These are phyloP conservation scores for Macrolepiota fuliginosa DNA, from an alignment of 768 basidiomycete species.

Conservation along the genomic window DNA sequence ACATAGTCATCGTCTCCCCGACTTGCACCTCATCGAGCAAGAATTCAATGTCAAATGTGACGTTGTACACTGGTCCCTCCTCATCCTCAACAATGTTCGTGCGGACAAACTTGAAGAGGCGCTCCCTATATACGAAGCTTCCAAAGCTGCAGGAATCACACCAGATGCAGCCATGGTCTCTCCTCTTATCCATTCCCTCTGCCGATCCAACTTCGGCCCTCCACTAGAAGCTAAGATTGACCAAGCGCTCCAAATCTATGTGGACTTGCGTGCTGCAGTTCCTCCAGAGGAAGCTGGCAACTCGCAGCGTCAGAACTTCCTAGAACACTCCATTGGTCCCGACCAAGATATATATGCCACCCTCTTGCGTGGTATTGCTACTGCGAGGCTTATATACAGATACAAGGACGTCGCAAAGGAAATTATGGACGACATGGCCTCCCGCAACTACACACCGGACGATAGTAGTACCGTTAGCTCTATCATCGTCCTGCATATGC, in stretches of 20 bases:
- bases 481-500: slow-evolving; percentile 66
- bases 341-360: slow-evolving; percentile 53
- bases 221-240: slow-evolving; percentile 41
- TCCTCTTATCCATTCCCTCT: slow-evolving; percentile 54
- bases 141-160: slow-evolving; percentile 38
- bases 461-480: slow-evolving; percentile 46
- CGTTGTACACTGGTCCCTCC: slow-evolving; percentile 48
- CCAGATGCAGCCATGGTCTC: slow-evolving; percentile 51
- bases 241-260: slow-evolving; percentile 52
- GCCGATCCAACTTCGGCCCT: slow-evolving; percentile 29
- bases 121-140: slow-evolving; percentile 46
- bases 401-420: slow-evolving; percentile 45
- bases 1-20: slow-evolving; percentile 34
- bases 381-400: slow-evolving; percentile 41
- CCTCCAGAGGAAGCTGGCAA: slow-evolving; percentile 22
- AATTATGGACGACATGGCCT: slow-evolving; percentile 67
- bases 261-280: slow-evolving; percentile 37
- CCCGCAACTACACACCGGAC: slow-evolving; percentile 42
- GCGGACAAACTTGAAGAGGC: slow-evolving; percentile 37
- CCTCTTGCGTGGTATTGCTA: slow-evolving; percentile 46
- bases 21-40: slow-evolving; percentile 41
- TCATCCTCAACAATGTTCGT: slow-evolving; percentile 51
- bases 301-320: neutral
- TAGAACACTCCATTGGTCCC: slow-evolving; percentile 38
- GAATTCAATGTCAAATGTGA: slow-evolving; percentile 38